Conservation (phyloP, 2,329 filamentous ascomycete genomes). For the Fusarium sp. region DNA sequence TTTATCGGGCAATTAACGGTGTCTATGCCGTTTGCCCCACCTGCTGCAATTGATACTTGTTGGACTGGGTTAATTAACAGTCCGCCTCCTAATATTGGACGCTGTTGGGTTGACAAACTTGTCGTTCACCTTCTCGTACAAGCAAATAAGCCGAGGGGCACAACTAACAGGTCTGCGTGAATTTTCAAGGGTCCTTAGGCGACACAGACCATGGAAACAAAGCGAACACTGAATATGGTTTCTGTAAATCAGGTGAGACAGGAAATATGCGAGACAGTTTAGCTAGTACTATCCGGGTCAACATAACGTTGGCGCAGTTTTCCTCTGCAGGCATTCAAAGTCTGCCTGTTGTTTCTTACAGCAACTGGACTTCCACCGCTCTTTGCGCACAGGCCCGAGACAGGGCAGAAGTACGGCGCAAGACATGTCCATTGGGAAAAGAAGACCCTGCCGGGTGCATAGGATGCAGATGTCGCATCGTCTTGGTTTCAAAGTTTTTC, state of each 20-base stretch:
- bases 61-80: conserved; percentile 18
- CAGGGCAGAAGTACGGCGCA: background rate
- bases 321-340: conserved; percentile 8
- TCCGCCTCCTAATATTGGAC: background rate
- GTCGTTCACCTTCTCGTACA: conserved; percentile 11
- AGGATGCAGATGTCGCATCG: background rate
- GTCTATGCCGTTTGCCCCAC: background rate
- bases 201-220: background rate
- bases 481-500: background rate
- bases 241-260: conserved; percentile 42
- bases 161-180: conserved; percentile 22
- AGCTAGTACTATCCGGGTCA: conserved; percentile 4
- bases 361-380: conserved; percentile 33
- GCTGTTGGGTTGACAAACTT: conserved; percentile 27
- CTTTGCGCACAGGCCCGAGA: conserved; percentile 37
- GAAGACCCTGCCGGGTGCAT: background rate
- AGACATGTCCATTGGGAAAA: background rate
- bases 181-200: conserved; percentile 3
- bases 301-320: conserved; percentile 19
- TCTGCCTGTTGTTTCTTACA: conserved; percentile 2
- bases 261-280: conserved; percentile 35
- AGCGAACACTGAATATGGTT: background rate
- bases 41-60: background rate
- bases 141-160: background rate
- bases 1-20: background rate